Percentiles rank a stretch among this genome's conserved stretches.
Conservation (phyloP, 2,329 filamentous ascomycete genomes). For the Stagonosporopsis tanaceti region DNA sequence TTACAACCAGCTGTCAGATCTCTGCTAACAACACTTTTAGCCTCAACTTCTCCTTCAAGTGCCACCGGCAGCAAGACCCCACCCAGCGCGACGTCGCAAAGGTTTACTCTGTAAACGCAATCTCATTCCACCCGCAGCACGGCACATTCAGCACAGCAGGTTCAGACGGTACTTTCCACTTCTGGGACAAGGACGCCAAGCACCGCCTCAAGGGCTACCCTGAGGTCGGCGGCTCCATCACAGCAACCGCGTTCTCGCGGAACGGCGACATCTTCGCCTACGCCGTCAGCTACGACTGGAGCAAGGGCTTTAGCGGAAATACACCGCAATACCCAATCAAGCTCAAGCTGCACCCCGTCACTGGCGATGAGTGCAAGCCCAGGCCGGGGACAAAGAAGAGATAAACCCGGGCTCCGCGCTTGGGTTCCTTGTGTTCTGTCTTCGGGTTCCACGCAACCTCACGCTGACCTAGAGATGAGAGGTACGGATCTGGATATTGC, state of each 20-base stretch:
- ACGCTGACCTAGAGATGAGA: not conserved
- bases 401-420: constrained; percentile 31
- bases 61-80: constrained; percentile 83
- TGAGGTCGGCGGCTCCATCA: constrained; percentile 76
- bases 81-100: constrained; percentile 73
- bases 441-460: not conserved
- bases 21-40: constrained; percentile 32
- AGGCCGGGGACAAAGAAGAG: constrained; percentile 57
- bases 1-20: not conserved
- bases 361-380: constrained; percentile 60
- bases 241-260: constrained; percentile 88
- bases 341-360: constrained; percentile 60
- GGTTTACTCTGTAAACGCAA: constrained; percentile 95
- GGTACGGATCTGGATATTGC: not conserved
- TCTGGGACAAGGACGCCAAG: constrained; percentile 77
- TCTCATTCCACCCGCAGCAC: constrained; percentile 95
- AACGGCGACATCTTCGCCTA: constrained; percentile 70
- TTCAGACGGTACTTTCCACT: constrained; percentile 94
- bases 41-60: constrained; percentile 99
- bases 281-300: constrained; percentile 96
- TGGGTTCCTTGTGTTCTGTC: not conserved
- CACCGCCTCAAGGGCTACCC: constrained; percentile 70
- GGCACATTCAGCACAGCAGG: constrained; percentile 99
- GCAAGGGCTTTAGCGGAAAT: constrained; percentile 91
- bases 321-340: constrained; percentile 65